A percentile compares a stretch with the other conserved stretches of the same genome.
Evolutionary conservation across 2,329 filamentous ascomycete genomes (phyloP).

Genomic region (Curvularia eragrostidis): DNA sequence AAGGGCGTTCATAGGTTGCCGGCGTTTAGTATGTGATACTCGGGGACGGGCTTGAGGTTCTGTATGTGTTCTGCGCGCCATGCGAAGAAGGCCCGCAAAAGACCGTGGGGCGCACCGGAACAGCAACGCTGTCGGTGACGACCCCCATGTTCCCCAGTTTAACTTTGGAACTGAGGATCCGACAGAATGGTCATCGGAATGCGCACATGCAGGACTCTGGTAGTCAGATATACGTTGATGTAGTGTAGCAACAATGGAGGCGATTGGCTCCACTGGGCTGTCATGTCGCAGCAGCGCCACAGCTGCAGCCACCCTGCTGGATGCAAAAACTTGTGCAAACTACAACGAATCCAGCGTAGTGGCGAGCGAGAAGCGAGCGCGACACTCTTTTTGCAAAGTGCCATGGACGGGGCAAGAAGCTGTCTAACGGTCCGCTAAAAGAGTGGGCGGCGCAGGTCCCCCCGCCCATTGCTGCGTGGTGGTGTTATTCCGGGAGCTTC

Average conservation of each 20-base stretch:
- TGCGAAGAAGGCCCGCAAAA: conserved; percentile 5
- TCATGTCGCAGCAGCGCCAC: conserved; percentile 29
- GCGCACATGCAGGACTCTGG: conserved; percentile 36
- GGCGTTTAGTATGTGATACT: conserved; percentile 36
- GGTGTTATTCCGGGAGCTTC: conserved; percentile 29
- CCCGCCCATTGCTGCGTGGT: conserved; percentile 19
- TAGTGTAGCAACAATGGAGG: conserved; percentile 26
- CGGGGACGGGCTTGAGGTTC: conserved; percentile 7
- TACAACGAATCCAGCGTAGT: conserved; percentile 19
- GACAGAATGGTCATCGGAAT: conserved; percentile 40
- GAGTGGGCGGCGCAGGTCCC: conserved; percentile 25
- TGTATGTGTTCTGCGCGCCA: conserved; percentile 1
- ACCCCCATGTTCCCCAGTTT: conserved; percentile 24
- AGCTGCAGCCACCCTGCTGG: conserved; percentile 13
- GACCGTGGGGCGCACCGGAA: conserved; percentile 10
- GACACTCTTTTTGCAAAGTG: background rate
- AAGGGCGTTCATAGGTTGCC: conserved; percentile 26
- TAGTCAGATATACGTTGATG: conserved; percentile 25
- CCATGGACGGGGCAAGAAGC: conserved; percentile 3
- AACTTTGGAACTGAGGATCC: conserved; percentile 37
- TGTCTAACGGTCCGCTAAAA: conserved; percentile 19
- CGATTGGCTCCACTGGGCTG: conserved; percentile 26
- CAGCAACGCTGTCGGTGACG: conserved; percentile 1
- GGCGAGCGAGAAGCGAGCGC: background rate
- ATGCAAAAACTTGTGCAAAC: conserved; percentile 21